A percentile compares a stretch with the other conserved stretches of the same genome.
phyloP scores from a whole-genome alignment of 495 filamentous ascomycete species.

The Xylaria palmicola region DNA sequence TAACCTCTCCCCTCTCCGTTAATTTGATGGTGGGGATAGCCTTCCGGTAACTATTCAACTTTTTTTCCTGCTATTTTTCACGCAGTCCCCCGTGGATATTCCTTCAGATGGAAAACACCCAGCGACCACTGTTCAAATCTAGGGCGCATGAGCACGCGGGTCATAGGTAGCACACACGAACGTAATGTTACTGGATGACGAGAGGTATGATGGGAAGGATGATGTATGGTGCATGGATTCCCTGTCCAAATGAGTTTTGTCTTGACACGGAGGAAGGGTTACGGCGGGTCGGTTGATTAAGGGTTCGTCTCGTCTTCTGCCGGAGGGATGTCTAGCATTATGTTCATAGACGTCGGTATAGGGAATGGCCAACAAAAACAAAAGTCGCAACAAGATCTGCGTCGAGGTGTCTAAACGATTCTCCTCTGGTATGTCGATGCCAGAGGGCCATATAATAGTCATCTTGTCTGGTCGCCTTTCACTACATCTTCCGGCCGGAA shows the following conservation, averaged over 20 bases:
- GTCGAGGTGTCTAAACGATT: not conserved
- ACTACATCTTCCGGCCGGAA: not conserved
- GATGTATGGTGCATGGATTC: conserved; percentile 3
- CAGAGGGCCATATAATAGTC: not conserved
- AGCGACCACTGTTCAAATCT: not conserved
- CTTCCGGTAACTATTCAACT: conserved; percentile 2
- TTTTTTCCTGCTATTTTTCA: conserved; percentile 3
- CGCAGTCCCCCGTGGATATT: no score
- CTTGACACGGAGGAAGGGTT: not conserved
- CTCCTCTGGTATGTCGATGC: not conserved
- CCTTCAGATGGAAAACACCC: conserved; percentile 2
- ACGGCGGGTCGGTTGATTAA: conserved; percentile 10
- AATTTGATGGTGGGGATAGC: conserved; percentile 22
- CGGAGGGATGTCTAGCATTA: conserved; percentile 13
- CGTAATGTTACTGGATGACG: not conserved
- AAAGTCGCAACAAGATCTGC: conserved; percentile 1
- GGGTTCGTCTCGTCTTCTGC: not conserved
- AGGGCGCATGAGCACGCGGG: not conserved
- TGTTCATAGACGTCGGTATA: conserved; percentile 22
- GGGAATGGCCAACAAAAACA: conserved; percentile 14
- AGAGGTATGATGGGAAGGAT: conserved; percentile 2
- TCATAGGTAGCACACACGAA: not conserved
- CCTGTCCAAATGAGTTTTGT: conserved; percentile 7
- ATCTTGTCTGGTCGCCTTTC: not conserved
- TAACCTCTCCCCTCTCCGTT: conserved; percentile 13